Conservation (phyloP, 257 asterid genomes). For the Osmanthus fragrans region DNA sequence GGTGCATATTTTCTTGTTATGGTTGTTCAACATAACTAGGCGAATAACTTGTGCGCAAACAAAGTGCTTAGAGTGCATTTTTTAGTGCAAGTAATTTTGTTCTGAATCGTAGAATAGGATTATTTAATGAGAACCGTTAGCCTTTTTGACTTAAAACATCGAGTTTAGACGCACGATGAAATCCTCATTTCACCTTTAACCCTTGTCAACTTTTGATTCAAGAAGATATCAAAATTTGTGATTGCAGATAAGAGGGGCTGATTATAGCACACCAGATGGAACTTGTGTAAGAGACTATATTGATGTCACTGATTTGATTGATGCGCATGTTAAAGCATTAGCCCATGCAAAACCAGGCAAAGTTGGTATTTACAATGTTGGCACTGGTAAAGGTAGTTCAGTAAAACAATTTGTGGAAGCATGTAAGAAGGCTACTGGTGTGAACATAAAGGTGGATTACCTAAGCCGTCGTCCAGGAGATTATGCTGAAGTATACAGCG, state of each 20-base stretch:
- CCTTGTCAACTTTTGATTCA: neutral
- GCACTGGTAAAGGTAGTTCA: slow-evolving; percentile 92
- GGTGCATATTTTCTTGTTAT: slow-evolving; percentile 37
- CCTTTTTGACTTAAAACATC: too few relatives aligned
- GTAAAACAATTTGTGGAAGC: slow-evolving; percentile 89
- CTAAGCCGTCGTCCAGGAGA: slow-evolving; percentile 82
- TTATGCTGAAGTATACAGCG: slow-evolving; percentile 81
- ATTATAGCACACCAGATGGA: slow-evolving; percentile 79
- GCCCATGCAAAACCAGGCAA: slow-evolving; percentile 64
- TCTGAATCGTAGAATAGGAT: too few relatives aligned
- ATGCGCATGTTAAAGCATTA: slow-evolving; percentile 87
- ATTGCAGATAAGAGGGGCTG: slow-evolving; percentile 75
- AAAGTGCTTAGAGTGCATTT: too few relatives aligned
- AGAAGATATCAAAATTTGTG: neutral
- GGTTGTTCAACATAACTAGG: too few relatives aligned
- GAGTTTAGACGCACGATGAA: too few relatives aligned
- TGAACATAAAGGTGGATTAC: slow-evolving; percentile 65
- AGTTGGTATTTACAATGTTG: slow-evolving; percentile 86
- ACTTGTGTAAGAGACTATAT: slow-evolving; percentile 90
- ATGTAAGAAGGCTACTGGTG: slow-evolving; percentile 87
- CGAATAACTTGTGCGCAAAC: too few relatives aligned
- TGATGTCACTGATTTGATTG: slow-evolving; percentile 78
- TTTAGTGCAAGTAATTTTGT: too few relatives aligned
- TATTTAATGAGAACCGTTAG: too few relatives aligned
- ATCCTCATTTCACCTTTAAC: too few relatives aligned